A percentile compares a stretch with the other conserved stretches of the same genome.
phyloP scores from a whole-genome alignment of 2,329 filamentous ascomycete genomes.

The Mycosphaerella sp. region DNA sequence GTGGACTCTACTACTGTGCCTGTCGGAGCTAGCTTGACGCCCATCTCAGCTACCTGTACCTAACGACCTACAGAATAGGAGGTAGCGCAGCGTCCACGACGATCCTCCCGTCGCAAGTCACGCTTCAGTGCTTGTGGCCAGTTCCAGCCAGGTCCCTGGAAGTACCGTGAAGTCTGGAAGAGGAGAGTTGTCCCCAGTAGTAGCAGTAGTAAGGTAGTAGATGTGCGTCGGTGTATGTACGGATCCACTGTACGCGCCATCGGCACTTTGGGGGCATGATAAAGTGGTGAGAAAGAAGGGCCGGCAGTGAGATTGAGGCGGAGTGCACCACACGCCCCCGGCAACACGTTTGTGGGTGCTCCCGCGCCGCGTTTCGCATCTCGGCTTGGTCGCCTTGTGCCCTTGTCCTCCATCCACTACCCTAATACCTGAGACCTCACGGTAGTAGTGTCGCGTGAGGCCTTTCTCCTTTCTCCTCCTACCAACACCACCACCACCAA shows the following conservation, averaged over 20 bases:
- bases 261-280: neutral
- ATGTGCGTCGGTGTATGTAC: too few species aligned
- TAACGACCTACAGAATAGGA: too few species aligned
- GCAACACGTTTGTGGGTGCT: neutral
- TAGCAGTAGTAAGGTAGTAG: too few species aligned
- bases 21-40: too few species aligned
- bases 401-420: too few species aligned
- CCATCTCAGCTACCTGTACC: neutral
- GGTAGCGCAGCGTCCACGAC: neutral
- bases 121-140: neutral
- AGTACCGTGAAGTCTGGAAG: neutral
- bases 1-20: too few species aligned
- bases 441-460: neutral
- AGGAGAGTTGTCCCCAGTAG: too few species aligned
- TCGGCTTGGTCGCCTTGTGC: too few species aligned
- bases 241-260: too few species aligned
- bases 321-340: neutral
- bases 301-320: neutral
- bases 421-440: too few species aligned
- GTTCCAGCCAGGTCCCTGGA: neutral
- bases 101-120: neutral
- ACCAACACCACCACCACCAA: too few species aligned
- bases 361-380: neutral
- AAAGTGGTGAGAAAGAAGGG: neutral
- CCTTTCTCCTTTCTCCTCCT: neutral